Percentiles rank a stretch among this genome's conserved stretches.
These are phyloP conservation scores for Lactifluus echinatus DNA, from an alignment of 768 basidiomycete species.

Conservation along the genomic window DNA sequence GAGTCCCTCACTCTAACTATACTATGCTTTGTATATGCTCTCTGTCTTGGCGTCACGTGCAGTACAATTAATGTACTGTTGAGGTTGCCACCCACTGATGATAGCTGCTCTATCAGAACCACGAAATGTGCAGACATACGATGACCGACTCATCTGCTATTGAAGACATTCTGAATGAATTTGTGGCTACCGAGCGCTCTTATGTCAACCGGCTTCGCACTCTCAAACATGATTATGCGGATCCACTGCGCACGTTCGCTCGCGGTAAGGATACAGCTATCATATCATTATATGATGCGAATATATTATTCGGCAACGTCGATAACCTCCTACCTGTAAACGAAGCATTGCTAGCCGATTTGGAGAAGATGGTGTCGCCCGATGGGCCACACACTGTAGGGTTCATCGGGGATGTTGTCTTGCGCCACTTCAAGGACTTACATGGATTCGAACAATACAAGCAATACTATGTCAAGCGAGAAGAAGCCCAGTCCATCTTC, in stretches of 20 bases:
- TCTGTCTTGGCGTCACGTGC: neutral
- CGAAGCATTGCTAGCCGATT: constrained; percentile 71
- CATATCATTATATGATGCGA: constrained; percentile 84
- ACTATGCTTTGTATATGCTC: neutral
- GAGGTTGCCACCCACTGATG: neutral
- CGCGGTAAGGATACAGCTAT: constrained; percentile 79
- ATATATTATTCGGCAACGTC: constrained; percentile 88
- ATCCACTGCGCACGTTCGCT: constrained; percentile 82
- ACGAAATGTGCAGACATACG: constrained; percentile 41
- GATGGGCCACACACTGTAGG: constrained; percentile 47
- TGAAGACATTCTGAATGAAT: constrained; percentile 70
- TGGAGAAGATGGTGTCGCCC: constrained; percentile 71
- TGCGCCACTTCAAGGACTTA: constrained; percentile 79
- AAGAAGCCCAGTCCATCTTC: constrained; percentile 85
- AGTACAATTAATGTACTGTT: neutral
- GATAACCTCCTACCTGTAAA: constrained; percentile 87
- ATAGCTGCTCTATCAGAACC: neutral
- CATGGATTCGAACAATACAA: constrained; percentile 87
- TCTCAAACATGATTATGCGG: constrained; percentile 83
- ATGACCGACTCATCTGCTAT: constrained; percentile 59
- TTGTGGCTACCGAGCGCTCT: constrained; percentile 81
- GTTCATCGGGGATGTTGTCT: constrained; percentile 75
- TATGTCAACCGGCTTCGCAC: constrained; percentile 79
- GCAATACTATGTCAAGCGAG: constrained; percentile 85
- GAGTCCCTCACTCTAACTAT: constrained; percentile 9